These are phyloP conservation scores for Trichoderma asperelloides DNA, from an alignment of 495 filamentous ascomycete genomes.

Conservation along the genomic window DNA sequence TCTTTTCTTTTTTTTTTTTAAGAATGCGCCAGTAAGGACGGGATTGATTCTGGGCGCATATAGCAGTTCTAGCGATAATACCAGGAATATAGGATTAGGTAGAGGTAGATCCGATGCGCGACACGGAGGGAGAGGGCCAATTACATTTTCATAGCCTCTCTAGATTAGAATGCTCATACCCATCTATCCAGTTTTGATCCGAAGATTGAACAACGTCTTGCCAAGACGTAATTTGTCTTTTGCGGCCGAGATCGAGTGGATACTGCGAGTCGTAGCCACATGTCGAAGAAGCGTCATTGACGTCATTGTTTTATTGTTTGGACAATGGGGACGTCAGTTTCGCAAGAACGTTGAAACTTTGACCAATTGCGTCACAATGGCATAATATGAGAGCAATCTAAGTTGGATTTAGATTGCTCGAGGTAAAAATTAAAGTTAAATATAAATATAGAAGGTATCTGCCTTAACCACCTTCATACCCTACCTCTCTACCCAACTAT, in stretches of 20 bases:
- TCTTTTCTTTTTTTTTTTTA: not conserved
- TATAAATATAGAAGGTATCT: not conserved
- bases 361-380: not conserved
- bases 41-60: not conserved
- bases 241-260: not conserved
- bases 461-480: not conserved
- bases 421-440: not conserved
- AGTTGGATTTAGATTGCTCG: not conserved
- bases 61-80: slow-evolving; percentile 6
- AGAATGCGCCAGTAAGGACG: not conserved
- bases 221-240: not conserved
- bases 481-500: not conserved
- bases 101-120: slow-evolving; percentile 1
- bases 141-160: not conserved
- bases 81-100: slow-evolving; percentile 3
- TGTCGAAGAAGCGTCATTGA: not conserved
- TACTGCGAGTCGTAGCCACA: not conserved
- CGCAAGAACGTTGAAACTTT: not conserved
- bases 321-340: not conserved
- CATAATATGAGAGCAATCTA: not conserved
- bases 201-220: not conserved
- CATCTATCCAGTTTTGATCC: not conserved
- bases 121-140: not conserved
- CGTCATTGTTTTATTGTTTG: not conserved
- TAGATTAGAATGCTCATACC: not conserved